These are phyloP conservation scores for Tetraselmis striata DNA, from an alignment of 139 green algal species.

Conservation along the genomic window DNA sequence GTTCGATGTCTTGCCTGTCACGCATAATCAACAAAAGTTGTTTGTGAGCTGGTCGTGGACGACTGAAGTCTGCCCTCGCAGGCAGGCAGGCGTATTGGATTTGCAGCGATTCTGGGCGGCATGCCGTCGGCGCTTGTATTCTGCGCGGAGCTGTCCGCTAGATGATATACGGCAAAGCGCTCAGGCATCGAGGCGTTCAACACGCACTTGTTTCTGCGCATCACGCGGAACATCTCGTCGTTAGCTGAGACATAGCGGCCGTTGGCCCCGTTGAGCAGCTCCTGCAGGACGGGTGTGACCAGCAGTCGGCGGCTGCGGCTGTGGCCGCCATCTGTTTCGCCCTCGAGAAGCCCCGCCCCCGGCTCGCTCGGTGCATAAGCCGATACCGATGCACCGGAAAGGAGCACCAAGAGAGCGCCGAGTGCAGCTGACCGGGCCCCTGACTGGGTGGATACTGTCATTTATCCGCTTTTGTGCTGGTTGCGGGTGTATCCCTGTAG, in stretches of 20 bases:
- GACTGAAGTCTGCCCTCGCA: too few species aligned
- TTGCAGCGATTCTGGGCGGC: too few species aligned
- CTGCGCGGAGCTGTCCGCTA: too few species aligned
- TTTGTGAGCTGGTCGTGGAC: too few species aligned
- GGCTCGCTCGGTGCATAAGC: background rate
- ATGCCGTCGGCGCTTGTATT: too few species aligned
- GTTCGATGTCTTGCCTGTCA: background rate
- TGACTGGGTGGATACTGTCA: background rate
- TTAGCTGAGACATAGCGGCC: background rate
- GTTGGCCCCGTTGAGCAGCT: background rate
- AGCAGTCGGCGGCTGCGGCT: background rate
- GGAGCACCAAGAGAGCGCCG: background rate
- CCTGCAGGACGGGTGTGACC: background rate
- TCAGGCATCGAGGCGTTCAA: too few species aligned
- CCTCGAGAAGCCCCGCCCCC: too few species aligned
- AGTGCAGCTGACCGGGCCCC: too few species aligned
- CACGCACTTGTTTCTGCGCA: background rate
- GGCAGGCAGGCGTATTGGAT: too few species aligned
- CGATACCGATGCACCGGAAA: background rate
- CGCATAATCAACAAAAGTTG: too few species aligned
- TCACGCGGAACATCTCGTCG: background rate
- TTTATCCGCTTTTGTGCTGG: background rate
- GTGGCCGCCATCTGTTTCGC: background rate
- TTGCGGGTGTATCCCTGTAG: too few species aligned
- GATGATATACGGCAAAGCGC: too few species aligned